phyloP scores from a whole-genome alignment of 108 stramenopile species.

The Stephanodiscus triporus region DNA sequence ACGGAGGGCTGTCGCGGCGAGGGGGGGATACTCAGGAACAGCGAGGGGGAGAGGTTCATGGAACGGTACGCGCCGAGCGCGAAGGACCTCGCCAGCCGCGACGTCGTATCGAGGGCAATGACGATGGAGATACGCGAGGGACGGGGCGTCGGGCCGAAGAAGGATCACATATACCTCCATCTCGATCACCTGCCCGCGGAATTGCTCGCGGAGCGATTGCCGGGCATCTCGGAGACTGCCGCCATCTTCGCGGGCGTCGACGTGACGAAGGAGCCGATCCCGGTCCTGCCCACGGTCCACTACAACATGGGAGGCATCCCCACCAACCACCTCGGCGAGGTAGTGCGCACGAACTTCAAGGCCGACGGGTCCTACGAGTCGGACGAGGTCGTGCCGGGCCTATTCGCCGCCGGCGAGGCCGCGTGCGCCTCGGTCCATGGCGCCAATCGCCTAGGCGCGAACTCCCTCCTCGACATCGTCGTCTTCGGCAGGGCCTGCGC shows the following conservation, averaged over 20 bases:
- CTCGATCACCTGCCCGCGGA: slow-evolving; percentile 99
- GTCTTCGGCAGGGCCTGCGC: slow-evolving; percentile 99
- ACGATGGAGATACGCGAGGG: slow-evolving; percentile 99
- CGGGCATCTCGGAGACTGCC: slow-evolving; percentile 98
- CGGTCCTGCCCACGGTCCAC: slow-evolving; percentile 93
- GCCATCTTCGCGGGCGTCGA: slow-evolving; percentile 99
- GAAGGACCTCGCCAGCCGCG: slow-evolving; percentile 97
- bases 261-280: slow-evolving; percentile 99
- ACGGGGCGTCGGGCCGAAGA: slow-evolving; percentile 96
- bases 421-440: slow-evolving; percentile 99
- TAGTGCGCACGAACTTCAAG: slow-evolving; percentile 87
- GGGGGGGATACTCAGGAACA: slow-evolving; percentile 97
- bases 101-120: slow-evolving; percentile 99
- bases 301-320: slow-evolving; percentile 96
- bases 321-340: slow-evolving; percentile 97
- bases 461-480: slow-evolving; percentile 98
- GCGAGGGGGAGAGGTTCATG: slow-evolving; percentile 99
- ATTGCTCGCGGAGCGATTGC: slow-evolving; percentile 94
- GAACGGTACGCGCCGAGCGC: slow-evolving; percentile 99
- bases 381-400: slow-evolving; percentile 93
- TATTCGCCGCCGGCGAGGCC: slow-evolving; percentile 98
- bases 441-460: slow-evolving; percentile 99
- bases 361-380: slow-evolving; percentile 52
- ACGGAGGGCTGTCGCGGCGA: slow-evolving; percentile 99
- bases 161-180: slow-evolving; percentile 97